phyloP scores from a whole-genome alignment of 495 filamentous ascomycete genomes.

The Tuber calosporum region DNA sequence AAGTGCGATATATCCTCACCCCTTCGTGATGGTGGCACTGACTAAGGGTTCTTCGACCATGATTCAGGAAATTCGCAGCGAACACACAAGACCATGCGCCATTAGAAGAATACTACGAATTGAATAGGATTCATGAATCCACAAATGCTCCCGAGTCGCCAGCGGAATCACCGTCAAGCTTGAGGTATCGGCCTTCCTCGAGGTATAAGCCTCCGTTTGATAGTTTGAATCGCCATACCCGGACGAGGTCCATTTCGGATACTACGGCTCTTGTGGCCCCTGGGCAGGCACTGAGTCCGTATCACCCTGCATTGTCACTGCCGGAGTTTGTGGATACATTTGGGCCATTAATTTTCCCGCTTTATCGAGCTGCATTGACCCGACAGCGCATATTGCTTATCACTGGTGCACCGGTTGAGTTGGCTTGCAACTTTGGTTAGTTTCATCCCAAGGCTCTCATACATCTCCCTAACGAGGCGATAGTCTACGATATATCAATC shows the following conservation, averaged over 20 bases:
- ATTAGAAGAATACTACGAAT: constrained; percentile 74
- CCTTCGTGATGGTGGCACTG: constrained; percentile 26
- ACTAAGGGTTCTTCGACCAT: neutral
- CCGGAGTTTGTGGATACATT: constrained; percentile 68
- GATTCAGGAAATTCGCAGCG: constrained; percentile 48
- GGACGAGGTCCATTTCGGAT: constrained; percentile 56
- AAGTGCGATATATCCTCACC: constrained; percentile 46
- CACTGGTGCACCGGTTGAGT: constrained; percentile 73
- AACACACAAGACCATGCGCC: constrained; percentile 53
- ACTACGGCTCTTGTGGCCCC: constrained; percentile 56
- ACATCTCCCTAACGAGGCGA: neutral
- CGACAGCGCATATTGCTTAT: constrained; percentile 84
- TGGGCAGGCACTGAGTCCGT: constrained; percentile 59
- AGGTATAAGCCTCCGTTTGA: constrained; percentile 38
- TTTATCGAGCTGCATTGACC: constrained; percentile 80
- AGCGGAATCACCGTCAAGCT: constrained; percentile 49
- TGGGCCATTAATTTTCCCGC: constrained; percentile 81
- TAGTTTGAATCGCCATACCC: constrained; percentile 45
- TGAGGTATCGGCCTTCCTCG: constrained; percentile 47
- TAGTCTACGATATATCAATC: constrained; percentile 90
- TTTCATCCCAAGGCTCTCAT: constrained; percentile 5
- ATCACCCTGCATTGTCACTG: constrained; percentile 80
- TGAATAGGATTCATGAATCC: constrained; percentile 52
- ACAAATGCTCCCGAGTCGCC: constrained; percentile 52
- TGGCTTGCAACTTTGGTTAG: constrained; percentile 80